Conservation (phyloP, 495 filamentous ascomycete species). For the Astrothelium macrocarpum region DNA sequence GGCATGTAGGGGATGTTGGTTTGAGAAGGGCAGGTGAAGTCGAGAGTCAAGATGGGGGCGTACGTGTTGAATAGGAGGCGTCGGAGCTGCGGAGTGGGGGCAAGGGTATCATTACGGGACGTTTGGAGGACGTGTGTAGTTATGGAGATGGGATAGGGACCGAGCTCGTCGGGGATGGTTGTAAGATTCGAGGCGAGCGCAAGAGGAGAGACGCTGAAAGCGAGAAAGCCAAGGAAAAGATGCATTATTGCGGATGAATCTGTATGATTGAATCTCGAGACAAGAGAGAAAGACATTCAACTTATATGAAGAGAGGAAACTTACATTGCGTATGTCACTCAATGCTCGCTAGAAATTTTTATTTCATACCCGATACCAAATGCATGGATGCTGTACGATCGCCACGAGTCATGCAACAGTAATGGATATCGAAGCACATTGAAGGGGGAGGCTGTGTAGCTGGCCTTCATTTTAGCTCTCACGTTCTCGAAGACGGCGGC, state of each 20-base stretch:
- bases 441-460: slow-evolving; percentile 6
- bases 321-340: neutral
- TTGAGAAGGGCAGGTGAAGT: neutral
- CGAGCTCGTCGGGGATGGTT: neutral
- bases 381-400: neutral
- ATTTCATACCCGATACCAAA: neutral
- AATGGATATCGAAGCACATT: neutral
- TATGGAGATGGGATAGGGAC: slow-evolving; percentile 4
- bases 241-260: neutral
- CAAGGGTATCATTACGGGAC: slow-evolving; percentile 4
- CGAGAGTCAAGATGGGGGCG: slow-evolving; percentile 3
- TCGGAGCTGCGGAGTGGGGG: slow-evolving; percentile 1
- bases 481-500: neutral
- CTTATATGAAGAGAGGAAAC: neutral
- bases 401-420: neutral
- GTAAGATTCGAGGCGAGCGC: neutral
- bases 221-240: slow-evolving; percentile 3
- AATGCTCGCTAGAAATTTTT: neutral
- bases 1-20: slow-evolving; percentile 2
- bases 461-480: neutral
- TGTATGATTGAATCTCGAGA: neutral
- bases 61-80: slow-evolving; percentile 1
- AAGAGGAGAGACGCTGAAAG: neutral
- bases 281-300: neutral
- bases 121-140: slow-evolving; percentile 5